Evolutionary conservation across 2,329 filamentous ascomycete genomes (phyloP), one percentile per base, ranked within the genome.

Genomic region (Diaporthe sp.): DNA sequence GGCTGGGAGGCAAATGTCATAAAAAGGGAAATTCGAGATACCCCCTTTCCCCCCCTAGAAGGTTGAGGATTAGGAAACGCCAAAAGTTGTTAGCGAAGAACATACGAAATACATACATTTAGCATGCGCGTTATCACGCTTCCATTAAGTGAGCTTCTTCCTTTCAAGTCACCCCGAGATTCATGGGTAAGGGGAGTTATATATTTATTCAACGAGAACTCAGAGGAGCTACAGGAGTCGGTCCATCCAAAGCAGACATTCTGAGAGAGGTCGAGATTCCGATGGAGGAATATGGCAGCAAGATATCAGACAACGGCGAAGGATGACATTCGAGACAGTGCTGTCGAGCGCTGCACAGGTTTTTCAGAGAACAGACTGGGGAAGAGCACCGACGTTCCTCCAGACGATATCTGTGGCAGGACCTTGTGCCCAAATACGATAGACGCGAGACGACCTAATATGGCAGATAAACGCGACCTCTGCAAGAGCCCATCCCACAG

Each of bases 41-140:
- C 71, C 71, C 57, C 55, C 58, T 31, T 44, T 31, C n/a, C 37
- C 71, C 71, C 42, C 57, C 37, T 72, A 72, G 25, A 76, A 70
- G 67, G 74, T 39, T 57, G 72, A 72, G 70, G 75, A 71, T 78
- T 71, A 70, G 58, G 65, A 77, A 57, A 55, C 49, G 49, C 65
- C 49, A 22, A 55, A 73, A 34, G 34, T 65, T 49, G 42, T 10
- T 8, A 53, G 44, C 37, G 61, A 28, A 34, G 37, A 65, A 73
- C 25, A 70, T 42, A 70, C 6, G n/a, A 2, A 55, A 42, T 70
- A 55, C 49, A 53, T 55, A 55, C 65, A 70, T 55, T 55, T 34
- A 7, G 22, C 17, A 22, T 42, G 65, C 65, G 13, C 49, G 8
- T 13, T 53, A 4, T 37, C 22, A 28, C 17, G 31, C 9, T 25